Percentiles rank a stretch among this genome's conserved stretches.
Conservation (phyloP, 1,284 basidiomycete species). For the Blastosporella zonata region DNA sequence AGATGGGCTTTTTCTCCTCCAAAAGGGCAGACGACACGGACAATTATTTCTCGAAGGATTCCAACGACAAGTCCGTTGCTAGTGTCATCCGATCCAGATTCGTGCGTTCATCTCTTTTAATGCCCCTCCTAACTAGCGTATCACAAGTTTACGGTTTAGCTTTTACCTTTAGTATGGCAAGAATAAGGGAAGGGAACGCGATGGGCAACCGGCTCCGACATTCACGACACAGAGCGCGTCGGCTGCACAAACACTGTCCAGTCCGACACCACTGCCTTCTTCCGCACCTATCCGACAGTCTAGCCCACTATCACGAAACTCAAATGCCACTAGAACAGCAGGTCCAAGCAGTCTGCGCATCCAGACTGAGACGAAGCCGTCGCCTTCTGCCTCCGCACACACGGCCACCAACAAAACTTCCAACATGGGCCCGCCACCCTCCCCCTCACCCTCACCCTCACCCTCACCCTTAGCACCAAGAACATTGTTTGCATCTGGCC, state of each 20-base stretch:
- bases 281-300: conserved; percentile 26
- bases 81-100: conserved; percentile 72
- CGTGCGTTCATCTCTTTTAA: conserved; percentile 44
- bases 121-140: conserved; percentile 16
- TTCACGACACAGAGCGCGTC: conserved; percentile 35
- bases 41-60: conserved; percentile 26
- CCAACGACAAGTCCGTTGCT: conserved; percentile 47
- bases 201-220: conserved; percentile 35
- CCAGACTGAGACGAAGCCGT: conserved; percentile 13
- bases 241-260: conserved; percentile 37
- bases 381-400: conserved; percentile 11
- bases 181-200: conserved; percentile 60
- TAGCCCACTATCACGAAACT: conserved; percentile 26
- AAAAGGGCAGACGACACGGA: conserved; percentile 42
- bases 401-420: conserved; percentile 17
- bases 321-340: conserved; percentile 18
- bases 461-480: conserved; percentile 23
- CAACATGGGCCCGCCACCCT: conserved; percentile 18
- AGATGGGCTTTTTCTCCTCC: conserved; percentile 60
- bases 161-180: conserved; percentile 54
- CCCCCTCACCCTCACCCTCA: conserved; percentile 21
- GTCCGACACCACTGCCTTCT: conserved; percentile 19
- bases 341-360: conserved; percentile 18
- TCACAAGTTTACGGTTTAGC: conserved; percentile 13
- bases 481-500: conserved; percentile 15